A percentile compares a stretch with the other conserved stretches of the same genome.
phyloP scores from a whole-genome alignment of 2,329 filamentous ascomycete species.

The Alternaria gaisen region DNA sequence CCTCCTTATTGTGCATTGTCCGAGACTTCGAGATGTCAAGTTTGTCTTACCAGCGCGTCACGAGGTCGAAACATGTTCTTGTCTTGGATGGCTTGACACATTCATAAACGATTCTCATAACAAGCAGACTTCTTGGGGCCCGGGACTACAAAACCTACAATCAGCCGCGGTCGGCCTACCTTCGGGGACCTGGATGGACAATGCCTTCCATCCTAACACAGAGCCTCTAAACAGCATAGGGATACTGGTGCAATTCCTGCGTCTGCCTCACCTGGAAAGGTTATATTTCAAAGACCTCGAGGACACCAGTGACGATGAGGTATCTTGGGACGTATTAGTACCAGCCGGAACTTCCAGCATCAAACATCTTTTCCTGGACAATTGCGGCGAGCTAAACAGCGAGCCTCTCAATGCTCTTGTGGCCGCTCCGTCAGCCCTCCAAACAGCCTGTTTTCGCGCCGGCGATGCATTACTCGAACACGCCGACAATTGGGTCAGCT shows the following conservation, averaged over 20 bases:
- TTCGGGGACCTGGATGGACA: constrained; percentile 17
- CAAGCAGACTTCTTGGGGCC: constrained; percentile 8
- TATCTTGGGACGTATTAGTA: background rate
- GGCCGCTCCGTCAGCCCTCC: constrained; percentile 5
- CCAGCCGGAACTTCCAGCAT: constrained; percentile 4
- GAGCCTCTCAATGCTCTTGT: background rate
- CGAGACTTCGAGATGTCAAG: constrained; percentile 17
- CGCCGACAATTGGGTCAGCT: background rate
- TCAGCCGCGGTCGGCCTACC: constrained; percentile 15
- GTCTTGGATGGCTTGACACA: constrained; percentile 17
- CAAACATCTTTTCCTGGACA: constrained; percentile 23
- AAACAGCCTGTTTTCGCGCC: constrained; percentile 16
- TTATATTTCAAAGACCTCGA: constrained; percentile 18
- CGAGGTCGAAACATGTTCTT: background rate
- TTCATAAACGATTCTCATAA: constrained; percentile 8
- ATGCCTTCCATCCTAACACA: background rate
- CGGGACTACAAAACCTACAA: constrained; percentile 6
- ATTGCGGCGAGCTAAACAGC: constrained; percentile 2
- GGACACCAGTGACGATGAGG: background rate
- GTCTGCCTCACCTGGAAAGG: constrained; percentile 14
- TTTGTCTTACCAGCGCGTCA: constrained; percentile 7
- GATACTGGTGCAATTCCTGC: constrained; percentile 6
- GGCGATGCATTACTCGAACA: constrained; percentile 3
- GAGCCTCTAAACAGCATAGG: background rate
- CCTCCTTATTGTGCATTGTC: constrained; percentile 17